Conservation (phyloP, 805 yeast species). For the Ogataea paradorogensis region DNA sequence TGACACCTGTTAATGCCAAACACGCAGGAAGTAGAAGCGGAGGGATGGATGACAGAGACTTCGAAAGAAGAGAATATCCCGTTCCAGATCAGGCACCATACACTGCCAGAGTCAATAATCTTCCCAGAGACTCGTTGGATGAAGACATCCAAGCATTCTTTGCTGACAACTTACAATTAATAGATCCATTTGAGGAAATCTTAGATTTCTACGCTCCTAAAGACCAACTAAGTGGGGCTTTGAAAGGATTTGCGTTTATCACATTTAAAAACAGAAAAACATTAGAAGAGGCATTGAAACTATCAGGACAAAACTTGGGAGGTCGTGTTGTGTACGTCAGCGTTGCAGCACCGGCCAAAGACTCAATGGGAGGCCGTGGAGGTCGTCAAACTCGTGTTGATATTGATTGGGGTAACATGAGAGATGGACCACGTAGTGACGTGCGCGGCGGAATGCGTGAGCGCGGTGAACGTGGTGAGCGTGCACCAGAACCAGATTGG, state of each 20-base stretch:
- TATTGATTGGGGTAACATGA: conserved; percentile 57
- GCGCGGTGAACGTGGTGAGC: conserved; percentile 22
- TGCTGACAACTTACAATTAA: conserved; percentile 48
- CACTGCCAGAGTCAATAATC: conserved; percentile 83
- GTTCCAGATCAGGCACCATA: conserved; percentile 90
- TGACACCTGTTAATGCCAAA: conserved; percentile 11
- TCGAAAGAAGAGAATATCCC: conserved; percentile 68
- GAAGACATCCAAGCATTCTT: conserved; percentile 59
- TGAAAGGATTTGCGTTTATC: conserved; percentile 56
- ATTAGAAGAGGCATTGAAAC: conserved; percentile 50
- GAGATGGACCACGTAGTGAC: conserved; percentile 33
- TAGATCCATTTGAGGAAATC: conserved; percentile 50
- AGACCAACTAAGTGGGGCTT: conserved; percentile 62
- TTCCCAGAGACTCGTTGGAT: conserved; percentile 79
- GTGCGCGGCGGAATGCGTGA: conserved; percentile 15
- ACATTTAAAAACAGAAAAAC: conserved; percentile 45
- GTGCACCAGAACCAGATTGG: conserved; percentile 51
- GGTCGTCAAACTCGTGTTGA: conserved; percentile 34
- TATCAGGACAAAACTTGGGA: conserved; percentile 42
- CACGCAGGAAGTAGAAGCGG: conserved; percentile 9
- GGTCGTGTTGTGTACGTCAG: conserved; percentile 52
- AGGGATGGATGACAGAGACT: conserved; percentile 25
- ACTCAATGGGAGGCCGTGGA: conserved; percentile 27
- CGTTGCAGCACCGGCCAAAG: conserved; percentile 57
- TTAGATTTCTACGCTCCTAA: conserved; percentile 69